Base-by-base conservation (phyloP, 2,329 filamentous ascomycete species). In the Pyrenophora tritici-repentis region DNA sequence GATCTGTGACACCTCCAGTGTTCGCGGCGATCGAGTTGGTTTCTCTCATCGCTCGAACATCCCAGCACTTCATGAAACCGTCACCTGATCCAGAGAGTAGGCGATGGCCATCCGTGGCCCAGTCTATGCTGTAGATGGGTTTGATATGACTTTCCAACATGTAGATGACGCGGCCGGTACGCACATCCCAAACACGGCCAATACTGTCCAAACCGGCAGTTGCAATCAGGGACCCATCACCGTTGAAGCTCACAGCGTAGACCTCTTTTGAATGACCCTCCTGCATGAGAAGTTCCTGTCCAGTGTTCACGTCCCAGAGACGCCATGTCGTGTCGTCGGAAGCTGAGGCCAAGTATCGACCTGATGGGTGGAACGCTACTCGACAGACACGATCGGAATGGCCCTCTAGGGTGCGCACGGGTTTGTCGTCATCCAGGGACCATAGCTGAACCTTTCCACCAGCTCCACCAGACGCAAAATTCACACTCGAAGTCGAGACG, bases 31-130 rank as follows among this genome's bases (percentile, higher is more conserved):
- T 88, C 14, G 89, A 90, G 10, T 90, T 93, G 0, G 85, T 87
- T 57, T 87, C 86, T 63, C 89, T 84, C 41, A 97, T 92, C 65
- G 94, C 93, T 38, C 94, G 86, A 44, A 99, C 82, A 70, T 99
- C 94, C 94, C 94, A 99, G 75, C 93, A 97, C 74, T 97, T 97
- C 67, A 96, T 86, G 84, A 94, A 97, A 14, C 93, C 93, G 69
- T 99, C 94, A 2, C 87, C 91, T 12, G 91, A 95, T 1, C 91
- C 92, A 0, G 91, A 91, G n/a, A 97, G 79, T 7, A 97, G 85
- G n/a, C 94, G 86, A 72, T 96, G 87, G 5, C 93, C 91, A 69
- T 99, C 94, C 0, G 87, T 83, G 50, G 89, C 86, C 94, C 95
- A 99, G 73, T 97, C 92, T 5, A 97, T 79, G 0, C 87, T 91